These are phyloP conservation scores for Coemansia sp. DNA, from an alignment of 192 early-diverging fungal genomes.

Conservation along the genomic window DNA sequence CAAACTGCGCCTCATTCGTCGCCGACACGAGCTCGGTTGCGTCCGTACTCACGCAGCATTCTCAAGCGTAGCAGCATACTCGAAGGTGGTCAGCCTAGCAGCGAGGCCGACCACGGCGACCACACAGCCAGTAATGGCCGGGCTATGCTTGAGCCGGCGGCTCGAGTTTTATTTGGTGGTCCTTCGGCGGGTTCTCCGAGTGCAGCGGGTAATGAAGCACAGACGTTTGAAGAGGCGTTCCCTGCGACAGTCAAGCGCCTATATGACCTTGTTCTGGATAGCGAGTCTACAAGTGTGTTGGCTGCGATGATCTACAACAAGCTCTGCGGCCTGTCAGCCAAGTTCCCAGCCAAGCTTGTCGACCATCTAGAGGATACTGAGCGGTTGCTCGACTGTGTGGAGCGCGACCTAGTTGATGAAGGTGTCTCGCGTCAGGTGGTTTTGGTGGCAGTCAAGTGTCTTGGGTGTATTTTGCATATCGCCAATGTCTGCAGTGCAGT, in stretches of 20 bases:
- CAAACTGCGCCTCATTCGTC: slow-evolving; percentile 49
- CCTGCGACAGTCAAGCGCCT: slow-evolving; percentile 11
- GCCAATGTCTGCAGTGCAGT: slow-evolving; percentile 15
- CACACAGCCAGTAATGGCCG: neutral
- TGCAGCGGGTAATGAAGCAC: neutral
- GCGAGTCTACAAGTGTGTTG: neutral
- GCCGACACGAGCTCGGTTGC: slow-evolving; percentile 38
- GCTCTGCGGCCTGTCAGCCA: slow-evolving; percentile 22
- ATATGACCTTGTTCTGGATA: neutral
- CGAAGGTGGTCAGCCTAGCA: slow-evolving; percentile 7
- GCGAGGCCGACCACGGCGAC: slow-evolving; percentile 9
- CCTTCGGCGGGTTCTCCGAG: neutral
- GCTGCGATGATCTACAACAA: slow-evolving; percentile 24
- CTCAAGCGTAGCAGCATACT: slow-evolving; percentile 29
- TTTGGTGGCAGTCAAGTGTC: slow-evolving; percentile 35
- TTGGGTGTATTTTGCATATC: slow-evolving; percentile 38
- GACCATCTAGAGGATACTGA: neutral
- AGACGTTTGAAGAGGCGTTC: slow-evolving; percentile 21
- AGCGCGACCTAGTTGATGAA: slow-evolving; percentile 22
- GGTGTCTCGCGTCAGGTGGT: slow-evolving; percentile 4
- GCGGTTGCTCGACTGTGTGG: slow-evolving; percentile 23
- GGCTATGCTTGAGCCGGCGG: neutral
- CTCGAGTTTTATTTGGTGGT: slow-evolving; percentile 11
- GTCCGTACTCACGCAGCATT: slow-evolving; percentile 40
- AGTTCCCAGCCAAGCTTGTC: neutral